These are phyloP conservation scores for Ambrosia artemisiifolia DNA, from an alignment of 129 eudicot species.

Conservation along the genomic window DNA sequence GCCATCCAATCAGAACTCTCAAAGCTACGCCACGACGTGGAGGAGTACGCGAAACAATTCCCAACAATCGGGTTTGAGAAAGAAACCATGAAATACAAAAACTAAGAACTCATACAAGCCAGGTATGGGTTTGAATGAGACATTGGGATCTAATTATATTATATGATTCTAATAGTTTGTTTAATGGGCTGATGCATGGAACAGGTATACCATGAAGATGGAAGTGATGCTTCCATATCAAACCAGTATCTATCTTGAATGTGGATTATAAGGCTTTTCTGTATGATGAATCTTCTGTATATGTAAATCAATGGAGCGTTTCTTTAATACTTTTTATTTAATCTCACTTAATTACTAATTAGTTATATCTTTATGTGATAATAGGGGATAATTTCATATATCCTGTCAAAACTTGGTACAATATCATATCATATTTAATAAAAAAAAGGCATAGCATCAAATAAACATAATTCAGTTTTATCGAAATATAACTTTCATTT, in stretches of 20 bases:
- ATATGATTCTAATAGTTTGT: not conserved
- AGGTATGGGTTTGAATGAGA: constrained; percentile 31
- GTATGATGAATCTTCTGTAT: constrained; percentile 6
- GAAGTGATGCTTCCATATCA: constrained; percentile 21
- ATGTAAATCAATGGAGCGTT: constrained; percentile 4
- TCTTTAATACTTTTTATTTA: not conserved
- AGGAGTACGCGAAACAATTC: constrained; percentile 83
- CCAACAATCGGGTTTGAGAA: constrained; percentile 98
- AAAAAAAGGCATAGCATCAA: no score
- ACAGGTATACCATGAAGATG: constrained; percentile 17
- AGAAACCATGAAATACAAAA: constrained; percentile 95
- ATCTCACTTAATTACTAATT: not conserved
- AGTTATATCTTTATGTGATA: not conserved
- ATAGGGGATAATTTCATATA: not conserved
- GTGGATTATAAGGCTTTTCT: constrained; percentile 12
- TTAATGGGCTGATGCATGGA: not conserved
- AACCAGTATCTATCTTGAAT: constrained; percentile 19
- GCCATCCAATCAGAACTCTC: constrained; percentile 63
- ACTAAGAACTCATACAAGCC: constrained; percentile 40
- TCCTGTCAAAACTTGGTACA: not conserved
- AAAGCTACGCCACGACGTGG: constrained; percentile 86
- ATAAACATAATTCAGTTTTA: no score
- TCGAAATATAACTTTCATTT: no score
- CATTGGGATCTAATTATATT: not conserved
- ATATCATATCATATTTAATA: no score